Conservation (phyloP, 2,329 filamentous ascomycete species). For the Aspergillus ustus region DNA sequence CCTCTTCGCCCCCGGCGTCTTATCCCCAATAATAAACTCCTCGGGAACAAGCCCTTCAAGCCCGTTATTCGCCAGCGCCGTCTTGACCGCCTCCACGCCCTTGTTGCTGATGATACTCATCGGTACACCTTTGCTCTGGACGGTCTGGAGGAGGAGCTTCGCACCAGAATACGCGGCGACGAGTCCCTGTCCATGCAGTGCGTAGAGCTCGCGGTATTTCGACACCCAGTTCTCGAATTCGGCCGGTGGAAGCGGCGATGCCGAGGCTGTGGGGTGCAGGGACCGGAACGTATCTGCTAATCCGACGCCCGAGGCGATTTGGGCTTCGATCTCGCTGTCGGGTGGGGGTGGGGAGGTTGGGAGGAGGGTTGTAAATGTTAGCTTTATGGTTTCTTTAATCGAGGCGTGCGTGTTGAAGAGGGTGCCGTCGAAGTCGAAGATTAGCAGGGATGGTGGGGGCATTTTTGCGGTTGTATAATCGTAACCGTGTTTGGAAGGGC, state of each 20-base stretch:
- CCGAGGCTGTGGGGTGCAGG: conserved; percentile 9
- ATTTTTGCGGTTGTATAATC: background rate
- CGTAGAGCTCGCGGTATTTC: conserved; percentile 28
- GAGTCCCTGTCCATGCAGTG: conserved; percentile 24
- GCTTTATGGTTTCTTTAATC: conserved; percentile 13
- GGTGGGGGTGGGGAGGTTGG: background rate
- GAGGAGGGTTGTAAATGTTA: conserved; percentile 20
- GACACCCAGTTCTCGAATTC: conserved; percentile 19
- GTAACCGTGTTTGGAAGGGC: background rate
- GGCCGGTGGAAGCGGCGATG: conserved; percentile 20
- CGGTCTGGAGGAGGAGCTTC: conserved; percentile 14
- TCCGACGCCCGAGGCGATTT: conserved; percentile 18
- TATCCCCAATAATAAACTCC: conserved; percentile 19
- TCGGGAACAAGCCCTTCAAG: conserved; percentile 11
- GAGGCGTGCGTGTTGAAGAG: conserved; percentile 23
- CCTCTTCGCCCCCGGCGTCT: conserved; percentile 8
- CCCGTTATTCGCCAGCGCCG: conserved; percentile 7
- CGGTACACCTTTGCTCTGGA: conserved; percentile 21
- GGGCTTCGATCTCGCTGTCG: conserved; percentile 2
- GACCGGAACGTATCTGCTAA: conserved; percentile 19
- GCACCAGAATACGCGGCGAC: conserved; percentile 24
- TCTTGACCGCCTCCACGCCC: conserved; percentile 23
- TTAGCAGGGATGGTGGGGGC: conserved; percentile 3
- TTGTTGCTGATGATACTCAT: conserved; percentile 33
- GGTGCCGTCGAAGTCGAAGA: conserved; percentile 27